Conservation (phyloP, 352 stramenopile species). For the Phytophthora boehmeriae region DNA sequence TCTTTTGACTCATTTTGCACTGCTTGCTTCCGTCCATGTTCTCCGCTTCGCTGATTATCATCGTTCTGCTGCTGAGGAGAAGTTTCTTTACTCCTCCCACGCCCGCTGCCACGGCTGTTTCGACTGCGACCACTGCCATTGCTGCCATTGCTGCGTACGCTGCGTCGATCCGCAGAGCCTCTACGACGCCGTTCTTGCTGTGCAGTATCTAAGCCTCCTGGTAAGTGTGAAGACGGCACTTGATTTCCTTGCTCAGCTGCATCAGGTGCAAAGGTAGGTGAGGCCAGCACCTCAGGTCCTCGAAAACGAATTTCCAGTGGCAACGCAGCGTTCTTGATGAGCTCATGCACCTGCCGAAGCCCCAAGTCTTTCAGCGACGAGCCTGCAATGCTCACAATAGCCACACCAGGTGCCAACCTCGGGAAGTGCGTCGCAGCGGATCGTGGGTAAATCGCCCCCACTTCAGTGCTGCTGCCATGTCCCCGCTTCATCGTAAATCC, state of each 20-base stretch:
- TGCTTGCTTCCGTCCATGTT: conserved; percentile 1
- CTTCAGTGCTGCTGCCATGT: conserved; percentile 66
- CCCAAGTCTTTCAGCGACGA: conserved; percentile 61
- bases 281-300: conserved; percentile 24
- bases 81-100: conserved; percentile 23
- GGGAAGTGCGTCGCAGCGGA: conserved; percentile 78
- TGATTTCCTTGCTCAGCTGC: conserved; percentile 8
- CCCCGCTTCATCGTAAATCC: conserved; percentile 88
- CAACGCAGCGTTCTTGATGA: conserved; percentile 79
- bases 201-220: conserved; percentile 6
- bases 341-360: conserved; percentile 83
- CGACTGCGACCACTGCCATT: conserved; percentile 38
- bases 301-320: conserved; percentile 76
- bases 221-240: conserved; percentile 11
- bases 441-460: conserved; percentile 86
- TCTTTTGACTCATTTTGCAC: conserved; percentile 22
- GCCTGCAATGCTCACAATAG: conserved; percentile 76
- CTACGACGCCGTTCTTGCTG: conserved; percentile 21
- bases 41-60: conserved; percentile 28
- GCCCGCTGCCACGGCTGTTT: conserved; percentile 31
- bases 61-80: conserved; percentile 10
- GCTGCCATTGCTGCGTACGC: conserved; percentile 35
- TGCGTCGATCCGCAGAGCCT: conserved; percentile 32
- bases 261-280: conserved; percentile 13
- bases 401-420: conserved; percentile 68